Conservation (phyloP, 2,329 filamentous ascomycete genomes). For the Clonostachys sp. region DNA sequence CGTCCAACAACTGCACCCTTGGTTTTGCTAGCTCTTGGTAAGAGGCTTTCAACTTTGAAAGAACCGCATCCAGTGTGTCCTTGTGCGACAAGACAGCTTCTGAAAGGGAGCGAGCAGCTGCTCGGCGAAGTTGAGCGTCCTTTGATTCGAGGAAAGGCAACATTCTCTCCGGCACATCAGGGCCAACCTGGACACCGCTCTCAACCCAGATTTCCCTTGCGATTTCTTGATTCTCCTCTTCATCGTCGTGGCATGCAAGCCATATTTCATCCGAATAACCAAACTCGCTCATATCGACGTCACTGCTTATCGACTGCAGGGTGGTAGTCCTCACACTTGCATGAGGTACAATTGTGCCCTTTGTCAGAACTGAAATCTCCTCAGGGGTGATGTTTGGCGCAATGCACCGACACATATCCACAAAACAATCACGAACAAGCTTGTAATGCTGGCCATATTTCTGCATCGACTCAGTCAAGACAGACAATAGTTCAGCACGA, state of each 20-base stretch:
- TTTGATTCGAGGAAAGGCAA: slow-evolving; percentile 75
- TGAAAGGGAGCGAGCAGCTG: slow-evolving; percentile 77
- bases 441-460: slow-evolving; percentile 91
- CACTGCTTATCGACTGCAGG: slow-evolving; percentile 83
- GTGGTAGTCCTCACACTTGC: slow-evolving; percentile 77
- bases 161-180: slow-evolving; percentile 61
- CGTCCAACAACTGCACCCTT: slow-evolving; percentile 77
- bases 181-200: slow-evolving; percentile 69
- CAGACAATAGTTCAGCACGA: slow-evolving; percentile 65
- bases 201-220: slow-evolving; percentile 93
- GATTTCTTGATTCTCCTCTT: slow-evolving; percentile 79
- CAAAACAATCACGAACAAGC: slow-evolving; percentile 85
- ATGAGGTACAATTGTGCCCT: slow-evolving; percentile 75
- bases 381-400: slow-evolving; percentile 70
- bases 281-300: slow-evolving; percentile 86
- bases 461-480: slow-evolving; percentile 79
- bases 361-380: slow-evolving; percentile 74
- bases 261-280: slow-evolving; percentile 87
- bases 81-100: slow-evolving; percentile 63
- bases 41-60: slow-evolving; percentile 61
- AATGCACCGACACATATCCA: slow-evolving; percentile 79
- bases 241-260: slow-evolving; percentile 88
- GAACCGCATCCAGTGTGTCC: slow-evolving; percentile 53
- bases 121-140: slow-evolving; percentile 77
- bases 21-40: slow-evolving; percentile 82